phyloP scores from a whole-genome alignment of 805 yeast species.

The Kregervanrija fluxuum region DNA sequence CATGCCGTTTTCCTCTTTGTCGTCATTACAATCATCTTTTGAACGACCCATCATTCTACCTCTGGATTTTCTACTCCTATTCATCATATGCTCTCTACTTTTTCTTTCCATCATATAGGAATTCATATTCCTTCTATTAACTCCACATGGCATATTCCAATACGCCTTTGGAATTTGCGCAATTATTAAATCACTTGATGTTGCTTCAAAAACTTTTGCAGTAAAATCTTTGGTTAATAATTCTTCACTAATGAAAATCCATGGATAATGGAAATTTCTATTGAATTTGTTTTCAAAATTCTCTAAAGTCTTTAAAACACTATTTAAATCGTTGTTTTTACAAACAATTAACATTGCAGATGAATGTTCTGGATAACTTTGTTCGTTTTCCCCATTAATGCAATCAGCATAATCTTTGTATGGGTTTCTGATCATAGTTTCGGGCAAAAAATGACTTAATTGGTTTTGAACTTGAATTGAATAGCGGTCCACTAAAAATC shows the following conservation, averaged over 20 bases:
- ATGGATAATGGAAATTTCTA: conserved; percentile 32
- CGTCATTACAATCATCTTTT: conserved; percentile 20
- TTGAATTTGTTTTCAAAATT: conserved; percentile 33
- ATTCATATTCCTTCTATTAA: conserved; percentile 30
- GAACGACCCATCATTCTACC: conserved; percentile 41
- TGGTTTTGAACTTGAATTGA: too few relatives aligned
- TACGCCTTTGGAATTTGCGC: conserved; percentile 35
- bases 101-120: conserved; percentile 14
- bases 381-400: too few relatives aligned
- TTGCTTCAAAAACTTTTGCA: conserved; percentile 20
- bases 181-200: conserved; percentile 37
- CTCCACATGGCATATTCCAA: conserved; percentile 41
- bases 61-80: conserved; percentile 50
- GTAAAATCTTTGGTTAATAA: conserved; percentile 36
- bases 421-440: too few relatives aligned
- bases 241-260: conserved; percentile 40
- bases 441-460: too few relatives aligned
- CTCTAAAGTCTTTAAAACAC: conserved; percentile 30
- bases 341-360: conserved; percentile 43
- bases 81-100: conserved; percentile 26
- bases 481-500: too few relatives aligned
- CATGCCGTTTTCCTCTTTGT: conserved; percentile 45
- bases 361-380: too few relatives aligned
- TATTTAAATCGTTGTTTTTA: conserved; percentile 31
- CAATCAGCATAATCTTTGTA: too few relatives aligned